These are phyloP conservation scores for Peronospora destructor DNA, from an alignment of 352 stramenopile genomes.

Conservation along the genomic window DNA sequence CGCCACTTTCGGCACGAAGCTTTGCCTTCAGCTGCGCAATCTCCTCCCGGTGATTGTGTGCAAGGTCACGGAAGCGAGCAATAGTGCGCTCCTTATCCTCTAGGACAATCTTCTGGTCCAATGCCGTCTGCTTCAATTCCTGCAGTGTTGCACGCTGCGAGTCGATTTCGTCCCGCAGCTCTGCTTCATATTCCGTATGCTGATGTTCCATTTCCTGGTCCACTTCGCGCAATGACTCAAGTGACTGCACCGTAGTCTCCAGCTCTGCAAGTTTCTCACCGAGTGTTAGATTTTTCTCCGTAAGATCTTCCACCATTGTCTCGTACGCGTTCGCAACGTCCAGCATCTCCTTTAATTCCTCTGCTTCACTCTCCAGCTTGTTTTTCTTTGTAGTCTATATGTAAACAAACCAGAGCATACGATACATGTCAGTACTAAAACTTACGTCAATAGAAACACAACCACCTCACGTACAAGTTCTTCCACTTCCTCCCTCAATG, in stretches of 20 bases:
- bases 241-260: constrained; percentile 56
- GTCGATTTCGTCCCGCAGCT: constrained; percentile 68
- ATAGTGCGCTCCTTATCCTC: constrained; percentile 82
- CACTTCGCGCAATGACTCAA: constrained; percentile 79
- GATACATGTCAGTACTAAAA: constrained; percentile 4
- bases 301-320: constrained; percentile 83
- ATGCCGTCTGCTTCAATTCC: constrained; percentile 48
- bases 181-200: constrained; percentile 72
- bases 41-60: constrained; percentile 59
- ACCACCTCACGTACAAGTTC: constrained; percentile 35
- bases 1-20: constrained; percentile 58
- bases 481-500: constrained; percentile 66
- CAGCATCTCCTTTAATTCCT: constrained; percentile 84
- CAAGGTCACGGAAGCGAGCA: constrained; percentile 67
- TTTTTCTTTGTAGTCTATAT: constrained; percentile 46
- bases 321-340: constrained; percentile 85
- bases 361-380: constrained; percentile 51
- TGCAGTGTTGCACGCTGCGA: constrained; percentile 42
- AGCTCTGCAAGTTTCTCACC: constrained; percentile 77
- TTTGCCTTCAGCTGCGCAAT: constrained; percentile 69
- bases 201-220: constrained; percentile 87
- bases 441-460: background rate
- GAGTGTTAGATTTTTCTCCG: constrained; percentile 82
- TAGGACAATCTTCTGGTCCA: constrained; percentile 49
- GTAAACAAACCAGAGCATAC: background rate